A percentile compares a stretch with the other conserved stretches of the same genome.
These are phyloP conservation scores for Paraphaeosphaeria sporulosa DNA, from an alignment of 2,329 filamentous ascomycete genomes.

Conservation along the genomic window DNA sequence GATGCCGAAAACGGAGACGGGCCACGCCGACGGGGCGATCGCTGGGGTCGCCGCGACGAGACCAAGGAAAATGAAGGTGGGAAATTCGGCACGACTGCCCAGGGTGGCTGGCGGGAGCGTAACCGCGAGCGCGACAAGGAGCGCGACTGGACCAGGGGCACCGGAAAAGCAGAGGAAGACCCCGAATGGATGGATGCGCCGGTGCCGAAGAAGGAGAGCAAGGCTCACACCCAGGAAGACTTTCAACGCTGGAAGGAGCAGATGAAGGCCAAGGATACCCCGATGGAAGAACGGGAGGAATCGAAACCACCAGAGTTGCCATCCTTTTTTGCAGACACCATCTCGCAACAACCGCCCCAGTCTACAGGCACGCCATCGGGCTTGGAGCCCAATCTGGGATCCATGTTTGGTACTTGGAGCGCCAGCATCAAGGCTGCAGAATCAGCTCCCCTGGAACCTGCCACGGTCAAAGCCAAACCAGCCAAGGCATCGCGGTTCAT, in stretches of 20 bases:
- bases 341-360: conserved; percentile 46
- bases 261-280: conserved; percentile 74
- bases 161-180: conserved; percentile 63
- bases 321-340: conserved; percentile 25
- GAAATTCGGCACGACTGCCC: conserved; percentile 43
- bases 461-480: conserved; percentile 58
- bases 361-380: conserved; percentile 64
- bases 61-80: conserved; percentile 55
- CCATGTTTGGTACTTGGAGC: conserved; percentile 74
- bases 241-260: conserved; percentile 94
- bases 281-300: conserved; percentile 57
- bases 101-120: conserved; percentile 66
- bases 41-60: conserved; percentile 74
- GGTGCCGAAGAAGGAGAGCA: conserved; percentile 69
- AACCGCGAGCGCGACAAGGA: conserved; percentile 50
- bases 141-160: conserved; percentile 61
- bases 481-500: conserved; percentile 85
- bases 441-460: conserved; percentile 31
- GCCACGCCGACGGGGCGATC: conserved; percentile 69
- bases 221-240: conserved; percentile 83
- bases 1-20: conserved; percentile 54
- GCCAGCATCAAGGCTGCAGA: conserved; percentile 59
- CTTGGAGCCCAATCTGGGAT: conserved; percentile 74
- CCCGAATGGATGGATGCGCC: conserved; percentile 88
- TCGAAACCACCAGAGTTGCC: conserved; percentile 30